Conservation (phyloP, 2,329 filamentous ascomycete species). For the Aureobasidium subglaciale region DNA sequence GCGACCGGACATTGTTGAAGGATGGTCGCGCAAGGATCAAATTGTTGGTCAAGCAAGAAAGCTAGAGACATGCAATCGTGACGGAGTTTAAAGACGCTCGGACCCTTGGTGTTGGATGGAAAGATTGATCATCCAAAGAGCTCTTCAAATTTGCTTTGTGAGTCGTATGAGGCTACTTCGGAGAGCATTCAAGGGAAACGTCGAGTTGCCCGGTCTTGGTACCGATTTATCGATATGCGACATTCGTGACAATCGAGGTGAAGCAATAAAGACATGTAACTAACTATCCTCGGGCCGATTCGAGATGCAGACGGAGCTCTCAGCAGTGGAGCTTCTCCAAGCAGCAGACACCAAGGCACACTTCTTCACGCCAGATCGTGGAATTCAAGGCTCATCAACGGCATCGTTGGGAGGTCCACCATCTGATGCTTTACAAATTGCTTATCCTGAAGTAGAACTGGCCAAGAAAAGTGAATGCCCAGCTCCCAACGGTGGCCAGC, state of each 20-base stretch:
- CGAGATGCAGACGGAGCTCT: neutral
- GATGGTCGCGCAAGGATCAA: neutral
- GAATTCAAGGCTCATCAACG: neutral
- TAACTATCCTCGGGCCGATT: neutral
- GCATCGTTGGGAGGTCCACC: neutral
- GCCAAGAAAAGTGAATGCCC: neutral
- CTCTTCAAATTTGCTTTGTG: neutral
- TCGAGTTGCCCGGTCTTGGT: accelerated
- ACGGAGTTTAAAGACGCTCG: slow-evolving; percentile 3
- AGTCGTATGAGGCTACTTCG: neutral
- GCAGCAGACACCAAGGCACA: neutral
- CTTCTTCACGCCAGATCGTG: neutral
- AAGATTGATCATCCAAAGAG: neutral
- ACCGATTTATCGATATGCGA: neutral
- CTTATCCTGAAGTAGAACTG: neutral
- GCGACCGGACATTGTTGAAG: slow-evolving; percentile 48
- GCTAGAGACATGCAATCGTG: neutral
- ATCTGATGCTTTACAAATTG: neutral
- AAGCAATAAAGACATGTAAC: neutral
- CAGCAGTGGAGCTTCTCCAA: neutral
- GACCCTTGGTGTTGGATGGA: neutral
- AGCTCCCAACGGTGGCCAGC: neutral
- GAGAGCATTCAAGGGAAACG: no score
- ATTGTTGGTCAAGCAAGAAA: neutral
- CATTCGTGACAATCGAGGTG: neutral